Base-by-base conservation (phyloP, 768 basidiomycete genomes). In the Tricholoma furcatifolium region DNA sequence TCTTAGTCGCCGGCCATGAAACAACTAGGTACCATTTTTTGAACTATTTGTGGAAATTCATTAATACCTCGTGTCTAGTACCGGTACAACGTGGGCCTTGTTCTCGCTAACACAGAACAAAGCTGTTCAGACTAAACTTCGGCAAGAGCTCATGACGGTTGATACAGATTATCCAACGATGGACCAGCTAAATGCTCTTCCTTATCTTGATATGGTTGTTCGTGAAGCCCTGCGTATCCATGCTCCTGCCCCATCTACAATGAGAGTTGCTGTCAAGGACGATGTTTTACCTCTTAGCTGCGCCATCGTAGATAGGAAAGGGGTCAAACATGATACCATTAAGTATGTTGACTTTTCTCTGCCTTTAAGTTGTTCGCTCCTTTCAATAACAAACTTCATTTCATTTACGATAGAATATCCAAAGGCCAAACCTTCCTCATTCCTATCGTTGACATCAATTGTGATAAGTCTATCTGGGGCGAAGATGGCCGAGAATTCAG, bases 81-180 rank as follows among this genome's bases (percentile, higher is more conserved):
- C n/a, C n/a, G n/a, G n/a, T n/a, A n/a, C n/a, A n/a, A n/a, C 75
- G 3, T 89, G 86, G 85, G 76, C 80, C 4, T 65, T 88, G 0
- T 84, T 73, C 57, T 75, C 77, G 1, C 70, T 89, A 8, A 68
- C 77, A 0, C 70, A 77, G 54, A 54, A 78, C 42, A 74, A 73
- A 0, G 68, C 74, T 1, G 66, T 78, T 5, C 86, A 88, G 55
- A 67, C 58, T 11, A 79, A 78, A 56, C 73, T 91, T 0, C 74
- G 85, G 1, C 72, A 79, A 1, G 87, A 91, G 61, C 69, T 85
- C 1, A 63, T 79, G 4, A 61, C 67, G 0, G 67, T 84, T 10
- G 60, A 71, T 1, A 82, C 80, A 0, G 81, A 85, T 8, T 78
- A 69, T 0, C 86, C 87, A n/a, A n/a, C n/a, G n/a, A n/a, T n/a